phyloP scores from a whole-genome alignment of 305 asterid species.

The Solanum hybrid region DNA sequence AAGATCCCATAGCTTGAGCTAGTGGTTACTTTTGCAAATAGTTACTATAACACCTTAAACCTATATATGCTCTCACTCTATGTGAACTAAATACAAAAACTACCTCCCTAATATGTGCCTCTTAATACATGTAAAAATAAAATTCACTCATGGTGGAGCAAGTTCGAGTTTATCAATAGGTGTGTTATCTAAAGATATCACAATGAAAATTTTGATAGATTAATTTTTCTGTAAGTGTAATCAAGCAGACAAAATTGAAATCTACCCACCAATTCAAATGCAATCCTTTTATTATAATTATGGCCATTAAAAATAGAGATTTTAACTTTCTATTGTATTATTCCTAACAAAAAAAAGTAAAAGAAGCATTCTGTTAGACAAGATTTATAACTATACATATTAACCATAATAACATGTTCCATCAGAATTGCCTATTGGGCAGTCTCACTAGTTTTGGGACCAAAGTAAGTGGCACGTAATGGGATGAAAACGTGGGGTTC shows the following conservation, averaged over 20 bases:
- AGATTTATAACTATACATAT: not conserved
- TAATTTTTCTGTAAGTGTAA: not conserved
- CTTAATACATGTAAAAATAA: not conserved
- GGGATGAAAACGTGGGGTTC: slow-evolving; percentile 8
- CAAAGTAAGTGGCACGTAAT: slow-evolving; percentile 21
- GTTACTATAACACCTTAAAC: not conserved
- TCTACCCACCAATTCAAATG: not conserved
- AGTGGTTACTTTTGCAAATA: not conserved
- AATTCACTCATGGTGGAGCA: not conserved
- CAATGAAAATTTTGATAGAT: not conserved
- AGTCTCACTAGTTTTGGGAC: slow-evolving; percentile 10
- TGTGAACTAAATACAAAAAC: not conserved
- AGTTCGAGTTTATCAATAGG: not conserved
- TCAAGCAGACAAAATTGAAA: not conserved
- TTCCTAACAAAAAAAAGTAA: not conserved
- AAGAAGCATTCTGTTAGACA: not conserved
- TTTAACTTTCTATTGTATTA: not conserved
- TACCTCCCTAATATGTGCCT: not conserved
- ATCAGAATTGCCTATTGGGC: not conserved
- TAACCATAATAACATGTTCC: not conserved
- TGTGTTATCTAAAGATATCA: not conserved
- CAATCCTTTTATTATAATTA: not conserved
- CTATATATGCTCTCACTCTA: not conserved
- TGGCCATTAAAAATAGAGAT: not conserved
- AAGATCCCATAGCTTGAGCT: not conserved